Evolutionary conservation across 192 early-diverging fungal species (phyloP).

Genomic region (Coemansia sp.): DNA sequence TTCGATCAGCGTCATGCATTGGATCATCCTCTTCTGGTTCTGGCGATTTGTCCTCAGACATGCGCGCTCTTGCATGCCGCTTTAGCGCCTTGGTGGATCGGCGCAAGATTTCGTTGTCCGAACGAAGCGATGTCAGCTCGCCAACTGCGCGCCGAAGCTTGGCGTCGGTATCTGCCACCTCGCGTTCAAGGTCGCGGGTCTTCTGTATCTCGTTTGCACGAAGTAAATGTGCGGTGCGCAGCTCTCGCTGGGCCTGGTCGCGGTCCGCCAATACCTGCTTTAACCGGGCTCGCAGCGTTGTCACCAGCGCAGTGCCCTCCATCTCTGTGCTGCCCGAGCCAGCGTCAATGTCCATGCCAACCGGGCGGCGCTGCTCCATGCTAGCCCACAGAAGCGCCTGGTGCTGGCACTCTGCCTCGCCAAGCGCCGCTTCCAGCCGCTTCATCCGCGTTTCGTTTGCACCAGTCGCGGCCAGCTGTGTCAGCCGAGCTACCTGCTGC

Average conservation of each 20-base stretch:
- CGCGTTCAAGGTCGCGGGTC: slow-evolving; percentile 41
- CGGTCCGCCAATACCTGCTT: slow-evolving; percentile 25
- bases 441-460: slow-evolving; percentile 42
- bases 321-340: not conserved
- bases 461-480: slow-evolving; percentile 41
- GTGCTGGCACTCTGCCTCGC: slow-evolving; percentile 48
- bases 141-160: slow-evolving; percentile 19
- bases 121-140: slow-evolving; percentile 25
- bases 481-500: slow-evolving; percentile 46
- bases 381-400: slow-evolving; percentile 43
- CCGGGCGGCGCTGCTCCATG: slow-evolving; percentile 29
- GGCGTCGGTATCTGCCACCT: slow-evolving; percentile 25
- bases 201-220: slow-evolving; percentile 43
- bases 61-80: not conserved
- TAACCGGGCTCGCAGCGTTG: slow-evolving; percentile 27
- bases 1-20: not conserved
- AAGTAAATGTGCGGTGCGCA: slow-evolving; percentile 39
- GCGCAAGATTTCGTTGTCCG: slow-evolving; percentile 22
- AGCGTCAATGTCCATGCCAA: not conserved
- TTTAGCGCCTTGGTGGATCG: slow-evolving; percentile 4
- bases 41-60: not conserved
- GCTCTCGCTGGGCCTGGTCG: slow-evolving; percentile 41
- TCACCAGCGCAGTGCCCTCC: slow-evolving; percentile 25
- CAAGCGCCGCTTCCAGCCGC: slow-evolving; percentile 44
- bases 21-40: not conserved